Evolutionary conservation across 2,329 filamentous ascomycete species (phyloP).

Genomic region (Cladosporium phlei): DNA sequence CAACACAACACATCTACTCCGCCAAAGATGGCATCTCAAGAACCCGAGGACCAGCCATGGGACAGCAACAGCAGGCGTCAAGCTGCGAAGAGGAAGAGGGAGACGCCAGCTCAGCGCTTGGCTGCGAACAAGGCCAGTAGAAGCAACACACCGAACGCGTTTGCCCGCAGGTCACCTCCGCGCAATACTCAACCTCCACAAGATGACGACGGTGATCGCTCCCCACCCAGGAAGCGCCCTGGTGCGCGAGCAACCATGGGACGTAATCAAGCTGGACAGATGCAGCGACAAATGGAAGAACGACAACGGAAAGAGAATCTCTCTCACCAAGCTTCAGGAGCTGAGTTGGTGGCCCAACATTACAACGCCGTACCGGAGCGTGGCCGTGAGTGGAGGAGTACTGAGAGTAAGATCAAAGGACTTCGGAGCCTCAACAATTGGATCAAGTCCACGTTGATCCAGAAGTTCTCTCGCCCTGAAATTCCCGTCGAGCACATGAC

Average conservation of each 20-base stretch:
- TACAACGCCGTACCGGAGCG: conserved; percentile 95
- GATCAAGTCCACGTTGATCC: conserved; percentile 96
- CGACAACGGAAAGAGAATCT: conserved; percentile 51
- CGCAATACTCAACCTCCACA: conserved; percentile 18
- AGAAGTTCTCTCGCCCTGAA: conserved; percentile 70
- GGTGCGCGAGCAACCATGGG: conserved; percentile 54
- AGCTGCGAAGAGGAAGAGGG: conserved; percentile 29
- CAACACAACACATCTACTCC: not conserved
- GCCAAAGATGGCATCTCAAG: conserved; percentile 17
- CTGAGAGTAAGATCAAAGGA: conserved; percentile 91
- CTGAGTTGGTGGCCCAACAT: conserved; percentile 81
- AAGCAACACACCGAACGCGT: conserved; percentile 29
- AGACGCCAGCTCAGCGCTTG: conserved; percentile 25
- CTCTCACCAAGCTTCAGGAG: conserved; percentile 15
- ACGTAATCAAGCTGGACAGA: conserved; percentile 61
- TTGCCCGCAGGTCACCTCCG: conserved; percentile 30
- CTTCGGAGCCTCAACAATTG: conserved; percentile 96
- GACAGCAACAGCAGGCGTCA: conserved; percentile 14
- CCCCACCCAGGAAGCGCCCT: conserved; percentile 36
- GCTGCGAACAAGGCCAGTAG: conserved; percentile 23
- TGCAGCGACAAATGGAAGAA: conserved; percentile 37
- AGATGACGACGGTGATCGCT: conserved; percentile 23
- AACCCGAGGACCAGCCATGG: conserved; percentile 20
- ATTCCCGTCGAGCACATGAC: conserved; percentile 38
- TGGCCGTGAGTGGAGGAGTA: conserved; percentile 89